Percentiles rank a stretch among this genome's conserved stretches.
Conservation (phyloP, 1,139 yeast genomes). For the Candida sojae region DNA sequence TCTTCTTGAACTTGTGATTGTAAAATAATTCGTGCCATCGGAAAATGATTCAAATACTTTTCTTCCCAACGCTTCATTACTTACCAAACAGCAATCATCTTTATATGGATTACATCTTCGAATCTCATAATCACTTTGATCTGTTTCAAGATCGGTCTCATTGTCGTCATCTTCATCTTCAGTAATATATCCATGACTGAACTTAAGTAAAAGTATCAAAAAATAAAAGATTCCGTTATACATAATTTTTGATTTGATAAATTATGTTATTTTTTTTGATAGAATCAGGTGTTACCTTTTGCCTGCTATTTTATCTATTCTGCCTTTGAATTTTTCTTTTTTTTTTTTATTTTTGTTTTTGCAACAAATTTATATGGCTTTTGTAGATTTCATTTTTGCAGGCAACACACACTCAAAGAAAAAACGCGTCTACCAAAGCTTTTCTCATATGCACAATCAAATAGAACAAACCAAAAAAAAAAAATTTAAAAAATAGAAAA, state of each 20-base stretch:
- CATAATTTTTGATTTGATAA: background rate
- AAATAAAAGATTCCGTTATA: background rate
- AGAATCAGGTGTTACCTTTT: background rate
- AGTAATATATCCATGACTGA: background rate
- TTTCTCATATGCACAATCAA: background rate
- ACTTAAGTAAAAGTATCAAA: conserved; percentile 1
- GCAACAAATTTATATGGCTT: conserved; percentile 1
- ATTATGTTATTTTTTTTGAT: background rate
- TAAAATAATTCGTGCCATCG: conserved; percentile 13
- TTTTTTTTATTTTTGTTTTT: conserved; percentile 1
- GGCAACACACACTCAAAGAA: background rate
- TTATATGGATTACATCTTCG: conserved; percentile 26
- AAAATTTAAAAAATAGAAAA: background rate
- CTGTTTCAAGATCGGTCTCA: background rate
- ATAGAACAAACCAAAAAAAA: background rate
- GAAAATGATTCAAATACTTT: conserved; percentile 18
- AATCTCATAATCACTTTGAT: conserved; percentile 12
- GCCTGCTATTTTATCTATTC: background rate
- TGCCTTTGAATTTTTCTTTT: background rate
- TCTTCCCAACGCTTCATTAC: conserved; percentile 22
- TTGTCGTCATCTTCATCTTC: background rate
- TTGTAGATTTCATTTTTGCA: background rate
- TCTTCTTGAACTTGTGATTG: conserved; percentile 12
- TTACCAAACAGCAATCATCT: conserved; percentile 24
- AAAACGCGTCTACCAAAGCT: background rate